Conservation (phyloP, 1,139 yeast genomes). For the Geotrichum bryndzae region DNA sequence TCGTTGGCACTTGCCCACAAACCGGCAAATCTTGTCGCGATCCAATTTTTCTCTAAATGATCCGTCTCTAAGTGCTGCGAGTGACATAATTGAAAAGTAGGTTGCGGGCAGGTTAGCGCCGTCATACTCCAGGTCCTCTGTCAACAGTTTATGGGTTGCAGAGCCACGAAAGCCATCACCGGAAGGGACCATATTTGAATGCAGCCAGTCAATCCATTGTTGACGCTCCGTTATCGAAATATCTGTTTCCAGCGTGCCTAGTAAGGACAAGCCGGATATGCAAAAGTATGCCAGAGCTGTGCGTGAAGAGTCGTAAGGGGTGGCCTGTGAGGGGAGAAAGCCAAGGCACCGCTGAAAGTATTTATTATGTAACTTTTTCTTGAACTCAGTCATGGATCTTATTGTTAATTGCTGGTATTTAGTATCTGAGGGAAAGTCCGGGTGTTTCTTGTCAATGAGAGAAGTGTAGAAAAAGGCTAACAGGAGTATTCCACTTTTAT, state of each 20-base stretch:
- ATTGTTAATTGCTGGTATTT: neutral
- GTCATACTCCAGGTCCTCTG: slow-evolving; percentile 39
- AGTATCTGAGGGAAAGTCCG: neutral
- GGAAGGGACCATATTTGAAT: slow-evolving; percentile 42
- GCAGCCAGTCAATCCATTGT: slow-evolving; percentile 44
- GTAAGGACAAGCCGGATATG: slow-evolving; percentile 53
- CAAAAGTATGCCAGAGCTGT: slow-evolving; percentile 63
- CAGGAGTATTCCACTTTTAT: too few species aligned
- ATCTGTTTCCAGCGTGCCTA: slow-evolving; percentile 38
- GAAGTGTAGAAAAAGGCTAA: neutral
- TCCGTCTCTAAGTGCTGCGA: slow-evolving; percentile 45
- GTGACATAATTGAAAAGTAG: slow-evolving; percentile 37
- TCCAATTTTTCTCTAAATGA: slow-evolving; percentile 38
- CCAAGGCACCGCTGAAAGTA: slow-evolving; percentile 34
- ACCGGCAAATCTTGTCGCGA: slow-evolving; percentile 44
- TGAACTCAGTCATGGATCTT: neutral
- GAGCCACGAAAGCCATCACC: slow-evolving; percentile 54
- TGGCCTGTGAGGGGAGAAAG: slow-evolving; percentile 34
- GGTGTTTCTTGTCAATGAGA: neutral
- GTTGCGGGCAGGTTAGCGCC: slow-evolving; percentile 64
- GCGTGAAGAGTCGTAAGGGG: slow-evolving; percentile 52
- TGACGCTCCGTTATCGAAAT: slow-evolving; percentile 29
- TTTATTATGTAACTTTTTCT: slow-evolving; percentile 22
- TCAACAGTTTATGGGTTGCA: slow-evolving; percentile 37
- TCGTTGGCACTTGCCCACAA: slow-evolving; percentile 51